These are phyloP conservation scores for Saccharomycopsis schoenii DNA, from an alignment of 805 yeast species.

Conservation along the genomic window DNA sequence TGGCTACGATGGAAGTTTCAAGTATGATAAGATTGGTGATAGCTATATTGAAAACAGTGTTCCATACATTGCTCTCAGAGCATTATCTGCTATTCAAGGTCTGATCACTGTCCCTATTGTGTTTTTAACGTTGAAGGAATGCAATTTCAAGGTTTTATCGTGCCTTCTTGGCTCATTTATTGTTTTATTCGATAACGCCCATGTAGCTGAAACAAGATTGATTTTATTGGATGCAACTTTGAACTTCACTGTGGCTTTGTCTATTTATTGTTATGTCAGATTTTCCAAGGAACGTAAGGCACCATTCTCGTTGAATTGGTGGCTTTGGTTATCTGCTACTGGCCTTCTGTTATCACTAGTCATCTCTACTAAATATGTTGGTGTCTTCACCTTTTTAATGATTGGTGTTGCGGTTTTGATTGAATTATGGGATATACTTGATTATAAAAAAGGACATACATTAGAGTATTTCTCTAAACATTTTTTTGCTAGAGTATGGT, in stretches of 20 bases:
- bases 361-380: slow-evolving; percentile 92
- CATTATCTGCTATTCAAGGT: slow-evolving; percentile 73
- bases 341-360: slow-evolving; percentile 86
- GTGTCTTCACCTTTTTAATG: slow-evolving; percentile 81
- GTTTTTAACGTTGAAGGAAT: slow-evolving; percentile 76
- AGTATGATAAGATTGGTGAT: slow-evolving; percentile 84
- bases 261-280: slow-evolving; percentile 68
- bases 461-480: slow-evolving; percentile 52
- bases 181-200: slow-evolving; percentile 84
- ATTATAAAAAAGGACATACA: slow-evolving; percentile 50
- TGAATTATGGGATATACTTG: slow-evolving; percentile 85
- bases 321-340: slow-evolving; percentile 75
- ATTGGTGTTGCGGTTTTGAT: slow-evolving; percentile 78
- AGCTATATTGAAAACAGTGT: slow-evolving; percentile 67
- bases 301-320: slow-evolving; percentile 72
- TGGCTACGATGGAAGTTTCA: slow-evolving; percentile 88
- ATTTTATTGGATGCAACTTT: slow-evolving; percentile 88
- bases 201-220: slow-evolving; percentile 80
- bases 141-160: slow-evolving; percentile 70
- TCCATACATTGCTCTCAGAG: slow-evolving; percentile 78
- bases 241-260: slow-evolving; percentile 69
- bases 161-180: slow-evolving; percentile 67
- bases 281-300: slow-evolving; percentile 59
- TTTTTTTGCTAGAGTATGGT: slow-evolving; percentile 59
- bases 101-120: slow-evolving; percentile 73